Conservation (phyloP, 257 asterid genomes). For the Scutellaria minor region DNA sequence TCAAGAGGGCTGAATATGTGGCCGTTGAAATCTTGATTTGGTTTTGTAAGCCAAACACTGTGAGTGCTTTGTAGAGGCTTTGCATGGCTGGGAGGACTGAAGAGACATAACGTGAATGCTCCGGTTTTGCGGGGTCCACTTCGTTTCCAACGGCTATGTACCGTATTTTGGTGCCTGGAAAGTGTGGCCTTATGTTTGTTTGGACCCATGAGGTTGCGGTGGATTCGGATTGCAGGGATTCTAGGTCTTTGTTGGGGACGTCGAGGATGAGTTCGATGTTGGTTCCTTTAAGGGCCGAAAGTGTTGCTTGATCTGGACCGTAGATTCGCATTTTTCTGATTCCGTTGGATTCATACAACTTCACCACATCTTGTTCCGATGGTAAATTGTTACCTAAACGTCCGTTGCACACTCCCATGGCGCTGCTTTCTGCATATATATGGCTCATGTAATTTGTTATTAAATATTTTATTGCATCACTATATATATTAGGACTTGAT, state of each 20-base stretch:
- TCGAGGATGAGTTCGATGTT: conserved; percentile 46
- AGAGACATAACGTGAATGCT: neutral
- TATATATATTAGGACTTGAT: too few relatives aligned
- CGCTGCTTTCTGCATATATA: too few relatives aligned
- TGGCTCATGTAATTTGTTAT: too few relatives aligned
- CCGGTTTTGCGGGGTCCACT: conserved; percentile 34
- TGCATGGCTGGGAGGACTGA: conserved; percentile 42
- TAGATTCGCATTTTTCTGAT: conserved; percentile 42
- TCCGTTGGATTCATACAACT: conserved; percentile 33
- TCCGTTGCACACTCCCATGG: conserved; percentile 46
- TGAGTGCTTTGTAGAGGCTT: conserved; percentile 37
- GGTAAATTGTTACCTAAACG: conserved; percentile 34
- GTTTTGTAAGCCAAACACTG: neutral
- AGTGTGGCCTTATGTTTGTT: conserved; percentile 22
- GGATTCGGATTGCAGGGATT: conserved; percentile 26
- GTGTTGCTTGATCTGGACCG: conserved; percentile 24
- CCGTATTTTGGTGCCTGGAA: conserved; percentile 40
- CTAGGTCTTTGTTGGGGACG: conserved; percentile 36
- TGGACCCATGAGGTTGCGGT: conserved; percentile 50
- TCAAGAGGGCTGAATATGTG: conserved; percentile 30
- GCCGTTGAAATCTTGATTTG: conserved; percentile 49
- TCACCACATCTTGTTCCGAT: conserved; percentile 34
- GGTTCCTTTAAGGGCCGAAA: conserved; percentile 39
- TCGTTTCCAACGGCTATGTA: conserved; percentile 56
- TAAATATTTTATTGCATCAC: too few relatives aligned